phyloP scores from a whole-genome alignment of 2,329 filamentous ascomycete species.

The Stagonosporopsis chrysanthemi region DNA sequence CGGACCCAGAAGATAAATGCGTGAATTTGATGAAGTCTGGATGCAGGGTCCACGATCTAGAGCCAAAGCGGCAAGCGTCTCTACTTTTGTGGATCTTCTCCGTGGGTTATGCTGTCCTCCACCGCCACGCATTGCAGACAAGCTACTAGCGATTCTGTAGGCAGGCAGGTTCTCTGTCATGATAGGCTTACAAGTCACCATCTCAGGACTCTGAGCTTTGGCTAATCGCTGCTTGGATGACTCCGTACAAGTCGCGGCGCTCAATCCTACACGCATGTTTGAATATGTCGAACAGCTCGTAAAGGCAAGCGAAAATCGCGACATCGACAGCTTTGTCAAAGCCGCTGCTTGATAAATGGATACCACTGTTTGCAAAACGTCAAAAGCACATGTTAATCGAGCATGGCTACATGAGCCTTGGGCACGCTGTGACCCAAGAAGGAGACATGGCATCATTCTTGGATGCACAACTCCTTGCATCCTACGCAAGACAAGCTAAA shows the following conservation, averaged over 20 bases:
- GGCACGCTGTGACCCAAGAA: not conserved
- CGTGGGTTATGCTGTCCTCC: not conserved
- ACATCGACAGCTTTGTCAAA: not conserved
- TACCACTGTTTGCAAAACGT: not conserved
- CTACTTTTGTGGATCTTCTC: not conserved
- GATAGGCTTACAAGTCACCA: not conserved
- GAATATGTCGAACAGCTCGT: too few species aligned
- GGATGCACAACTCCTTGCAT: not conserved
- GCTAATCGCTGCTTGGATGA: not conserved
- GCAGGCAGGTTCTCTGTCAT: not conserved
- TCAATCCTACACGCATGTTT: too few species aligned
- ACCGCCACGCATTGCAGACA: not conserved
- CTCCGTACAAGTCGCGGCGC: not conserved
- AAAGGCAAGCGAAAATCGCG: too few species aligned
- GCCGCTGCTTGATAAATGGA: not conserved
- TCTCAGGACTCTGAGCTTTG: not conserved
- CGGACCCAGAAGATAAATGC: slow-evolving; percentile 1
- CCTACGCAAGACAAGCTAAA: not conserved
- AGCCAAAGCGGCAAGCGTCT: not conserved
- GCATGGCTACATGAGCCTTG: not conserved
- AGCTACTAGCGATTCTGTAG: not conserved
- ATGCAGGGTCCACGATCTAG: slow-evolving; percentile 19
- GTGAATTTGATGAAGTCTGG: slow-evolving; percentile 21
- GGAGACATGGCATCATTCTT: not conserved
- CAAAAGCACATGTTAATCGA: not conserved